Conservation (phyloP, 805 yeast genomes). For the Teunomyces tritomae region DNA sequence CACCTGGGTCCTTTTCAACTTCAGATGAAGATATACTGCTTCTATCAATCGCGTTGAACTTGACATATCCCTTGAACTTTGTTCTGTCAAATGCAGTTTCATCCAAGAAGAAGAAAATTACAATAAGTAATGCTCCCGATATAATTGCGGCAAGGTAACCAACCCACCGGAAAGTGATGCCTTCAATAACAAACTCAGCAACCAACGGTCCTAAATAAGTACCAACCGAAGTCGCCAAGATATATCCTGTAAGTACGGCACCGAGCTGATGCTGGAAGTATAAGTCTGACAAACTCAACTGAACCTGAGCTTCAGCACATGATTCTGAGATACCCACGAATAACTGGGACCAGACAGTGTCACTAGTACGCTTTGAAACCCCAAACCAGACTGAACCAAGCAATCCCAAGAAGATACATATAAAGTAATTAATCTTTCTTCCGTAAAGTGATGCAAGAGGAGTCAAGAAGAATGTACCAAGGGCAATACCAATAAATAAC, state of each 20-base stretch:
- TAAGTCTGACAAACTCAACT: slow-evolving; percentile 65
- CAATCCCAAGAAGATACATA: slow-evolving; percentile 59
- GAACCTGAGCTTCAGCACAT: slow-evolving; percentile 73
- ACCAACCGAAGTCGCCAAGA: slow-evolving; percentile 71
- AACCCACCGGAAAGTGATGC: slow-evolving; percentile 73
- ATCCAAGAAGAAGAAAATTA: slow-evolving; percentile 60
- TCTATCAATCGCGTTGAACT: not conserved
- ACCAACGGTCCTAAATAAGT: slow-evolving; percentile 77
- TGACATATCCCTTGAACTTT: slow-evolving; percentile 8
- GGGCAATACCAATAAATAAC: slow-evolving; percentile 65
- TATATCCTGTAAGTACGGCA: slow-evolving; percentile 67
- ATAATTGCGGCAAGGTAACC: slow-evolving; percentile 64
- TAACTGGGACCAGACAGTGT: slow-evolving; percentile 73
- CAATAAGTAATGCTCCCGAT: slow-evolving; percentile 43
- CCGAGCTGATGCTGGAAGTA: slow-evolving; percentile 79
- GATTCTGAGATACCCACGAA: slow-evolving; percentile 81
- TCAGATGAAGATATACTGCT: not conserved
- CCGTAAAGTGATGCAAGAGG: slow-evolving; percentile 72
- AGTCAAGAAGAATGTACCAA: slow-evolving; percentile 60
- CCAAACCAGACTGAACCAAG: slow-evolving; percentile 75
- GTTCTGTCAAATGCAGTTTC: slow-evolving; percentile 67
- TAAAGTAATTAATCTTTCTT: slow-evolving; percentile 58
- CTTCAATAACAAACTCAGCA: slow-evolving; percentile 67
- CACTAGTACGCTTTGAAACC: slow-evolving; percentile 47
- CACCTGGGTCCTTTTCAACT: not conserved